Evolutionary conservation across 306 rosid genomes (phyloP).

Genomic region (Cucurbita argyrosperma): DNA sequence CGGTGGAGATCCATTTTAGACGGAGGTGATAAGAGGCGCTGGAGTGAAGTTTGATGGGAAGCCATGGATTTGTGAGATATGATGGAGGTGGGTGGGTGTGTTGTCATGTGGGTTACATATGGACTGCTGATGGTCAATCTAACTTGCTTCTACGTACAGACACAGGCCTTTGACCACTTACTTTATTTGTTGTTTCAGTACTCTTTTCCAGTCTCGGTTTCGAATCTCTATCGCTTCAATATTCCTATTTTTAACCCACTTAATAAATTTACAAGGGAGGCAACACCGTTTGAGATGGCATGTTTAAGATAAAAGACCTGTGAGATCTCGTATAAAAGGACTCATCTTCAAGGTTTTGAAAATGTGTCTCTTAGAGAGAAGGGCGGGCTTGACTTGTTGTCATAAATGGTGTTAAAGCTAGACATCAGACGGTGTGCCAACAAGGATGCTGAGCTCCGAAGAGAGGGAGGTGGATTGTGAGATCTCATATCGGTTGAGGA

Average conservation of each 20-base stretch:
- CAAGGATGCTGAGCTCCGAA: too few species aligned
- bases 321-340: too few species aligned
- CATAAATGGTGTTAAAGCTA: too few species aligned
- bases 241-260: too few species aligned
- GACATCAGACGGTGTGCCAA: too few species aligned
- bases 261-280: neutral
- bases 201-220: neutral
- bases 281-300: neutral
- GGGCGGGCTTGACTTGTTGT: too few species aligned
- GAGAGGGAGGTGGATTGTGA: too few species aligned
- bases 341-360: too few species aligned
- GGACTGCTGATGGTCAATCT: conserved; percentile 2
- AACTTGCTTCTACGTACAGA: neutral
- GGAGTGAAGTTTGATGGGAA: conserved; percentile 41
- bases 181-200: neutral
- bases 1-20: conserved; percentile 24
- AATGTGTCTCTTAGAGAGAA: too few species aligned
- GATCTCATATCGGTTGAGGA: too few species aligned
- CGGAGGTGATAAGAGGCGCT: conserved; percentile 29
- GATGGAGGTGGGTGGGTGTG: neutral
- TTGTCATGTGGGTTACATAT: neutral
- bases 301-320: too few species aligned
- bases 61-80: conserved; percentile 8
- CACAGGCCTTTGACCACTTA: neutral
- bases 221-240: too few species aligned